Evolutionary conservation across 2,329 filamentous ascomycete species (phyloP), one percentile per base, ranked within the genome.

Genomic region (Aspergillus tubingensis): DNA sequence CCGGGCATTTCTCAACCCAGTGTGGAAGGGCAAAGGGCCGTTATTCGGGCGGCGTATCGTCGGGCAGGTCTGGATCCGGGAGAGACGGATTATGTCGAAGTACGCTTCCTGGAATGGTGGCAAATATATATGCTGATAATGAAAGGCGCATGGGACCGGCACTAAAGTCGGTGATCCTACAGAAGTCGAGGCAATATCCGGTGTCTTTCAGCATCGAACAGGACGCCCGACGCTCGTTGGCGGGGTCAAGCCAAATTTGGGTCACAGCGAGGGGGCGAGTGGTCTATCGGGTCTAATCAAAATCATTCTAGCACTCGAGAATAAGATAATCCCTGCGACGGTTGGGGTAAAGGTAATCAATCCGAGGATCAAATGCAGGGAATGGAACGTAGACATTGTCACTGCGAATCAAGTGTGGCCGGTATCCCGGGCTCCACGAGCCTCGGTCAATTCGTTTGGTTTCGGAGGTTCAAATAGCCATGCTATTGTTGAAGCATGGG

Each of bases 371-470:
- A 11, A 54, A 57, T 23, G 68, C 70, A 13, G 70, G 23, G 67
- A 69, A 32, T 52, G 66, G 32, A 62, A 70, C 15, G 61, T 73
- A 2, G 23, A 65, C n/a, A 67, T 74, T 21, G 60, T 67, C 15
- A 63, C 59, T 1, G 62, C 61, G 11, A 64, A 69, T 0, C 53
- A 57, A 8, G 30, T 63, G 58, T 76, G 67, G 70, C 67, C 73
- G 3, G 3, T 38, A 1, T 36, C 57, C 57, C 13, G 68, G 63
- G 39, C 57, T 0, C 68, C 67, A 5, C 66, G 78, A 32, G 79
- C 79, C 2, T 78, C 78, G 39, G 73, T 84, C 0, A 82, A 81
- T 58, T 76, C 77, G 15, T 83, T 83, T 61, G 80, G 75, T 0
- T 75, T 73, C 52, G 76, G 75, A 23, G 76, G 76, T 5, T 71